Evolutionary conservation across 2,329 filamentous ascomycete genomes (phyloP).

Genomic region (Parastagonospora avenae): DNA sequence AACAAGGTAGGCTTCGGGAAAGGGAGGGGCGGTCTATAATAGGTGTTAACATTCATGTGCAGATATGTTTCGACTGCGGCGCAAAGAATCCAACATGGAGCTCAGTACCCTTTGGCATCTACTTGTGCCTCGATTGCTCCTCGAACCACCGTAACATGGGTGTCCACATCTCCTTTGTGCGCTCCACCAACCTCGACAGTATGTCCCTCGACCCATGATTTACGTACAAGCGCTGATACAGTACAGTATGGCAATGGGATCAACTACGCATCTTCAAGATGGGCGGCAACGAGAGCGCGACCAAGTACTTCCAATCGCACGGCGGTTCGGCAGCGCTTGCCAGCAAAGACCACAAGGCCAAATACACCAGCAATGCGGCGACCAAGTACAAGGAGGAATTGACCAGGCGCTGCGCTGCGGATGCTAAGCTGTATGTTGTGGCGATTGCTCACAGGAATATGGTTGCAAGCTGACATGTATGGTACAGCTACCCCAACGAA

Average conservation of each 20-base stretch:
- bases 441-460: constrained; percentile 21
- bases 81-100: constrained; percentile 99
- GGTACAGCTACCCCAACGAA: constrained; percentile 75
- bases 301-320: constrained; percentile 97
- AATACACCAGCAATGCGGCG: constrained; percentile 92
- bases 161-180: constrained; percentile 98
- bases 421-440: constrained; percentile 76
- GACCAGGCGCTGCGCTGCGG: constrained; percentile 79
- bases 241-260: constrained; percentile 88
- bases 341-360: constrained; percentile 95
- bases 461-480: constrained; percentile 18
- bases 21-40: constrained; percentile 22
- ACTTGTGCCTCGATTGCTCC: constrained; percentile 96
- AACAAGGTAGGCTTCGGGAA: constrained; percentile 75
- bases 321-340: constrained; percentile 91
- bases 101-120: constrained; percentile 95
- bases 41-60: constrained; percentile 27
- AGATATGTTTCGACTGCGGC: constrained; percentile 98
- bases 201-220: constrained; percentile 55
- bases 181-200: constrained; percentile 98
- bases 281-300: constrained; percentile 95
- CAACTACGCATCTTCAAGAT: constrained; percentile 98
- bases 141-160: constrained; percentile 96
- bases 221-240: constrained; percentile 53
- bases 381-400: constrained; percentile 98